Evolutionary conservation across 345 rosid genomes (phyloP).

Genomic region (Murraya koenigii): DNA sequence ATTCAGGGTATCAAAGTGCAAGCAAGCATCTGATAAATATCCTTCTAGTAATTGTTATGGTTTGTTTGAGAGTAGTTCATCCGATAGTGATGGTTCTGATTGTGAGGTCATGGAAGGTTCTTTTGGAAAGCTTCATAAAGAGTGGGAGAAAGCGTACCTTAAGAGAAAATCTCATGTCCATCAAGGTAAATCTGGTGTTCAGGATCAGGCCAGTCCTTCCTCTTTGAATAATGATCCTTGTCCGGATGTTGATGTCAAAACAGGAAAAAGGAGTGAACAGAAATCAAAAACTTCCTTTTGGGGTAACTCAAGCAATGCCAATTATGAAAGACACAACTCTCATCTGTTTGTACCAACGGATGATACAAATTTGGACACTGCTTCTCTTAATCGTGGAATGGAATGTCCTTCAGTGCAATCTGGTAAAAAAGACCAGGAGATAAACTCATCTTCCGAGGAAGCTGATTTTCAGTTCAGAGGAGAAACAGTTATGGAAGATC

Average conservation of each 20-base stretch:
- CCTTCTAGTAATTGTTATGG: slow-evolving; percentile 41
- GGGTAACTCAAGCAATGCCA: slow-evolving; percentile 23
- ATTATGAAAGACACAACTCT: slow-evolving; percentile 21
- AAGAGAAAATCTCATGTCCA: slow-evolving; percentile 34
- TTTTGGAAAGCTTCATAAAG: slow-evolving; percentile 47
- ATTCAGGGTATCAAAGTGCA: slow-evolving; percentile 45
- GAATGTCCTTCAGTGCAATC: slow-evolving; percentile 12
- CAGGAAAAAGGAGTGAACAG: slow-evolving; percentile 24
- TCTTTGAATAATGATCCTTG: slow-evolving; percentile 25
- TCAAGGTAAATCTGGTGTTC: slow-evolving; percentile 27
- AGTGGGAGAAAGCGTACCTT: slow-evolving; percentile 61
- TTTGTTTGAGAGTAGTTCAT: slow-evolving; percentile 37
- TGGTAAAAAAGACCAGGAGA: neutral
- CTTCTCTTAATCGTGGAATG: slow-evolving; percentile 20
- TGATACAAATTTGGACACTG: slow-evolving; percentile 17
- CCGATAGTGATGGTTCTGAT: slow-evolving; percentile 59
- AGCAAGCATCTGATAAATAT: slow-evolving; percentile 25
- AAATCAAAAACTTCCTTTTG: slow-evolving; percentile 16
- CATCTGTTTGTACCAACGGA: slow-evolving; percentile 22
- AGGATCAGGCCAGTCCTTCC: slow-evolving; percentile 31
- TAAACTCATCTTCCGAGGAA: neutral
- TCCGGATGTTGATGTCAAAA: slow-evolving; percentile 20
- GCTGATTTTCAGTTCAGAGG: neutral
- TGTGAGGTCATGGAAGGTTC: slow-evolving; percentile 70
- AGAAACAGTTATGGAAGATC: slow-evolving; percentile 6